phyloP scores from a whole-genome alignment of 768 basidiomycete genomes.

The Tylopilus sp. region DNA sequence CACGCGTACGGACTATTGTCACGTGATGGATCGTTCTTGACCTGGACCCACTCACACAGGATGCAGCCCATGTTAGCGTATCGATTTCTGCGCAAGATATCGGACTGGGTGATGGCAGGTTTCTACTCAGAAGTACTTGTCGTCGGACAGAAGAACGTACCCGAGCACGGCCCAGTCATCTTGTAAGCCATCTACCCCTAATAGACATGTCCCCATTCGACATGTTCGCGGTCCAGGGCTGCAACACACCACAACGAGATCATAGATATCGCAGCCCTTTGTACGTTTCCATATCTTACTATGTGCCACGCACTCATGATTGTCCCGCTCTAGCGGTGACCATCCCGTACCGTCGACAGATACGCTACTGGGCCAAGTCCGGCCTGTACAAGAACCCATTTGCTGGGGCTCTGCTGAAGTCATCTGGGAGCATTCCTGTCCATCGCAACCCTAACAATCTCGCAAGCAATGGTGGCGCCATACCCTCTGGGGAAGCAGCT shows the following conservation, averaged over 20 bases:
- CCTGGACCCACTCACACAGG: neutral
- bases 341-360: slow-evolving; percentile 51
- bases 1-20: neutral
- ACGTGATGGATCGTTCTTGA: neutral
- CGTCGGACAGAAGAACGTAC: slow-evolving; percentile 52
- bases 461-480: slow-evolving; percentile 7
- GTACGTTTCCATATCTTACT: slow-evolving; percentile 24
- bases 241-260: slow-evolving; percentile 70
- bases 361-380: slow-evolving; percentile 63
- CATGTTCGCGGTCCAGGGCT: slow-evolving; percentile 34
- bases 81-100: slow-evolving; percentile 54
- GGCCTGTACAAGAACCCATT: slow-evolving; percentile 56
- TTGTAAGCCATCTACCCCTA: slow-evolving; percentile 38
- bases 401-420: slow-evolving; percentile 46
- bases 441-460: slow-evolving; percentile 50
- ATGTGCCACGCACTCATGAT: neutral
- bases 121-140: slow-evolving; percentile 64
- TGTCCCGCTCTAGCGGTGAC: slow-evolving; percentile 41
- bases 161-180: slow-evolving; percentile 53
- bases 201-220: neutral
- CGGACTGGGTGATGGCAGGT: slow-evolving; percentile 54
- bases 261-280: slow-evolving; percentile 50
- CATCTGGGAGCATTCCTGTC: slow-evolving; percentile 73
- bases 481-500: neutral
- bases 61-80: slow-evolving; percentile 55